Conservation (phyloP, 83 land plant genomes). For the Thuja plicata region DNA sequence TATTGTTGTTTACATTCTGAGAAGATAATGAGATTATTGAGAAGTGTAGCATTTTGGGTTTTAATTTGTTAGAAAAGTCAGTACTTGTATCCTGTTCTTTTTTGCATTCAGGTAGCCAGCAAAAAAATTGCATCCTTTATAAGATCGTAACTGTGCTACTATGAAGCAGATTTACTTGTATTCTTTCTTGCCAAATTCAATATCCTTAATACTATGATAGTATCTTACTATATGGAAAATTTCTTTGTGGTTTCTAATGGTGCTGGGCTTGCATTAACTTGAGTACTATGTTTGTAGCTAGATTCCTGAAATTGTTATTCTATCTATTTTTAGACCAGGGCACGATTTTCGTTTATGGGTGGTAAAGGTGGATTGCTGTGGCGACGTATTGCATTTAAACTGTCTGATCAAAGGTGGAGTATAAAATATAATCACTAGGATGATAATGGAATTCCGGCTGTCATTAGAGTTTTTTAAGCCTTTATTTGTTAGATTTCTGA, state of each 20-base stretch:
- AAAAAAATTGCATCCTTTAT: not conserved
- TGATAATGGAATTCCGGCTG: not conserved
- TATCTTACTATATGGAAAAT: not conserved
- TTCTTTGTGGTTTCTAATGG: not conserved
- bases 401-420: constrained; percentile 35
- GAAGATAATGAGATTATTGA: not conserved
- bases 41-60: not conserved
- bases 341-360: constrained; percentile 95
- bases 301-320: not conserved
- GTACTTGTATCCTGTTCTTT: not conserved
- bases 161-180: not conserved
- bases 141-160: not conserved
- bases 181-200: not conserved
- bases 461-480: not conserved
- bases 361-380: constrained; percentile 90
- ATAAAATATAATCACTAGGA: not conserved
- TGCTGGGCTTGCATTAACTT: not conserved
- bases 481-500: not conserved
- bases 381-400: constrained; percentile 65
- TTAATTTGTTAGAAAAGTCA: not conserved
- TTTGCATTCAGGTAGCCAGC: not conserved
- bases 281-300: not conserved
- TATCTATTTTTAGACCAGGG: constrained; percentile 55
- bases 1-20: not conserved
- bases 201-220: not conserved